Conservation (phyloP, 192 early-diverging fungal species). For the Gryganskiella cystojenkinii region DNA sequence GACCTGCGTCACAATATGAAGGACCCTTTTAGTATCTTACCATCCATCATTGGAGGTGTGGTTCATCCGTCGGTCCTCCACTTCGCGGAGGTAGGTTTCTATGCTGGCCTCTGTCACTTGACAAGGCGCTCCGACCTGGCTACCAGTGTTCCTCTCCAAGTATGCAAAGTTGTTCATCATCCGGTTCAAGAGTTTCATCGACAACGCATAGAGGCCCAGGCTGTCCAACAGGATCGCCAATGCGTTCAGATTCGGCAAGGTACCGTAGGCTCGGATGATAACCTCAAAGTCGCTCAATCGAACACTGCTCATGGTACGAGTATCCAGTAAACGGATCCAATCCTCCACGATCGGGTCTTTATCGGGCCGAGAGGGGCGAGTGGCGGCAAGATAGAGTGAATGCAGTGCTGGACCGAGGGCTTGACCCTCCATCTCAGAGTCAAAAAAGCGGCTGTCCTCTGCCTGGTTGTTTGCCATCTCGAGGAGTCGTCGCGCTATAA, state of each 20-base stretch:
- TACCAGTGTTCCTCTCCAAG: neutral
- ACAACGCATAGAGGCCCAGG: conserved; percentile 20
- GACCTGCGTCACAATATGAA: no score
- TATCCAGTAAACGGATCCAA: conserved; percentile 12
- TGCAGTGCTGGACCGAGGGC: conserved; percentile 21
- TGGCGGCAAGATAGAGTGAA: conserved; percentile 23
- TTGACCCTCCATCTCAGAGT: neutral
- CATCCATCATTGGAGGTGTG: neutral
- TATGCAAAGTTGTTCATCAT: conserved; percentile 17
- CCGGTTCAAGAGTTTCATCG: conserved; percentile 22
- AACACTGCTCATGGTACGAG: neutral
- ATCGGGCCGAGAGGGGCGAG: neutral
- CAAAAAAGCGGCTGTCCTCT: neutral
- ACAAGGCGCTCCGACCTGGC: conserved; percentile 5
- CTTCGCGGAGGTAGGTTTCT: conserved; percentile 8
- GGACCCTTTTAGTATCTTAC: conserved; percentile 19
- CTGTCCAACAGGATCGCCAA: conserved; percentile 33
- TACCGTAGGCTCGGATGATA: conserved; percentile 13
- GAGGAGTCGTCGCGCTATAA: conserved; percentile 9
- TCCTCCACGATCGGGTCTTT: neutral
- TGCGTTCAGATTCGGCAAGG: conserved; percentile 22
- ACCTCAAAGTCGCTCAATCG: conserved; percentile 22
- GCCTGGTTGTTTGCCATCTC: neutral
- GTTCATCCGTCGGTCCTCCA: neutral
- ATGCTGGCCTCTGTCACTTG: conserved; percentile 11